Evolutionary conservation across 495 filamentous ascomycete species (phyloP).

Genomic region (Penicillium chermesinum): DNA sequence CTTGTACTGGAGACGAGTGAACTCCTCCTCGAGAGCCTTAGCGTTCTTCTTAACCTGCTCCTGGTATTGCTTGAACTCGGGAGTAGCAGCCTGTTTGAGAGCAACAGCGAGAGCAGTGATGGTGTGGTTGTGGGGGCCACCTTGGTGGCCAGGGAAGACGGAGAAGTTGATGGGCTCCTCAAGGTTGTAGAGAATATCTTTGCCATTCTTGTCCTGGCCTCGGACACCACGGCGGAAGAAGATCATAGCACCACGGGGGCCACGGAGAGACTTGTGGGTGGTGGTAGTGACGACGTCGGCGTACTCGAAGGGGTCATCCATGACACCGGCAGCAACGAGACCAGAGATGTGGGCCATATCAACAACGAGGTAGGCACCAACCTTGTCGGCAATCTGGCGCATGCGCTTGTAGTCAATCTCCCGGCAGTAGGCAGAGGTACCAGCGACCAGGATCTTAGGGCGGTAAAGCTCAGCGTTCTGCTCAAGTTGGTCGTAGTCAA

Average conservation of each 20-base stretch:
- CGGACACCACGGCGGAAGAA: slow-evolving; percentile 98
- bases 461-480: slow-evolving; percentile 91
- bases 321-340: slow-evolving; percentile 86
- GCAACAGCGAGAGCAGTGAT: slow-evolving; percentile 97
- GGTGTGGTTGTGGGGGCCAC: slow-evolving; percentile 99
- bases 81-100: slow-evolving; percentile 86
- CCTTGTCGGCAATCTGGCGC: slow-evolving; percentile 92
- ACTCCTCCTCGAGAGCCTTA: slow-evolving; percentile 66
- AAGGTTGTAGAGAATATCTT: slow-evolving; percentile 88
- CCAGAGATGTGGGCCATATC: slow-evolving; percentile 99
- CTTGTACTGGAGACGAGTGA: slow-evolving; percentile 80
- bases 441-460: slow-evolving; percentile 92
- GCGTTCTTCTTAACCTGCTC: slow-evolving; percentile 88
- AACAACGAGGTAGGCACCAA: slow-evolving; percentile 89
- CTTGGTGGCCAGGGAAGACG: slow-evolving; percentile 99
- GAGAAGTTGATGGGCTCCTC: slow-evolving; percentile 98
- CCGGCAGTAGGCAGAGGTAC: slow-evolving; percentile 97
- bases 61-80: slow-evolving; percentile 96
- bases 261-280: slow-evolving; percentile 98
- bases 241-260: slow-evolving; percentile 99
- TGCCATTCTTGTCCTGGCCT: slow-evolving; percentile 82
- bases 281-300: slow-evolving; percentile 98
- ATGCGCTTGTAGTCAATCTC: slow-evolving; percentile 96
- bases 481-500: slow-evolving; percentile 93
- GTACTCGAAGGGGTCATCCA: slow-evolving; percentile 88